Evolutionary conservation across 2,329 filamentous ascomycete species (phyloP).

Genomic region (Nectriaceae sp.): DNA sequence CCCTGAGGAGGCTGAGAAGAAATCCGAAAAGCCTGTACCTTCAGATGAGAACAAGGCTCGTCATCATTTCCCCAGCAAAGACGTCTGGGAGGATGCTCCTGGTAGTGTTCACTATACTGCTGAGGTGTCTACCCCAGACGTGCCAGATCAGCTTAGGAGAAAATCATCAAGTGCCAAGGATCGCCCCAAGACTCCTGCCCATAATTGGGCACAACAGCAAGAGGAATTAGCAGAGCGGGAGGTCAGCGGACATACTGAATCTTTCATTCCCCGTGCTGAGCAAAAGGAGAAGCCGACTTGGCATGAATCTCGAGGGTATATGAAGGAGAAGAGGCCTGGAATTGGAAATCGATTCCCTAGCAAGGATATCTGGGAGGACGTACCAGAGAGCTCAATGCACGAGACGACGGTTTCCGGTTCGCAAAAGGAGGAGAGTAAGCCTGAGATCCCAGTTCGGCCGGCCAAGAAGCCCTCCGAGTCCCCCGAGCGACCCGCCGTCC

Average conservation of each 20-base stretch:
- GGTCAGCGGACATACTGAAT: constrained; percentile 30
- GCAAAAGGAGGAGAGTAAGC: constrained; percentile 30
- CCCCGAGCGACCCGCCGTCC: constrained; percentile 47
- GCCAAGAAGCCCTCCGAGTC: constrained; percentile 40
- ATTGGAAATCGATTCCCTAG: constrained; percentile 80
- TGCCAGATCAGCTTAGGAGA: constrained; percentile 41
- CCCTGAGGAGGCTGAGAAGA: constrained; percentile 69
- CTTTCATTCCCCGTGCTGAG: constrained; percentile 30
- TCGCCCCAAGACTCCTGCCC: constrained; percentile 57
- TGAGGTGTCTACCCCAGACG: constrained; percentile 78
- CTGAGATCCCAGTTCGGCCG: constrained; percentile 34
- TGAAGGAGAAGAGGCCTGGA: constrained; percentile 54
- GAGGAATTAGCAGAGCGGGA: constrained; percentile 66
- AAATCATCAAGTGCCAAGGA: constrained; percentile 32
- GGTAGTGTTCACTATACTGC: constrained; percentile 78
- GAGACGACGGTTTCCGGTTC: constrained; percentile 67
- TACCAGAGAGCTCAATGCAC: constrained; percentile 78
- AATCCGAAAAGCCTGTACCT: constrained; percentile 39
- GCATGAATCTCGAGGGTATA: constrained; percentile 48
- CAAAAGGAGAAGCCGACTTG: constrained; percentile 45
- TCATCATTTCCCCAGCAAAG: constrained; percentile 85
- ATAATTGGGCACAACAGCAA: constrained; percentile 66
- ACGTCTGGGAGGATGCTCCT: constrained; percentile 96
- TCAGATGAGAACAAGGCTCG: constrained; percentile 54
- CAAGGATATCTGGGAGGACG: constrained; percentile 92